A percentile compares a stretch with the other conserved stretches of the same genome.
Evolutionary conservation across 108 stramenopile genomes (phyloP).

Genomic region (Skeletonema potamos): DNA sequence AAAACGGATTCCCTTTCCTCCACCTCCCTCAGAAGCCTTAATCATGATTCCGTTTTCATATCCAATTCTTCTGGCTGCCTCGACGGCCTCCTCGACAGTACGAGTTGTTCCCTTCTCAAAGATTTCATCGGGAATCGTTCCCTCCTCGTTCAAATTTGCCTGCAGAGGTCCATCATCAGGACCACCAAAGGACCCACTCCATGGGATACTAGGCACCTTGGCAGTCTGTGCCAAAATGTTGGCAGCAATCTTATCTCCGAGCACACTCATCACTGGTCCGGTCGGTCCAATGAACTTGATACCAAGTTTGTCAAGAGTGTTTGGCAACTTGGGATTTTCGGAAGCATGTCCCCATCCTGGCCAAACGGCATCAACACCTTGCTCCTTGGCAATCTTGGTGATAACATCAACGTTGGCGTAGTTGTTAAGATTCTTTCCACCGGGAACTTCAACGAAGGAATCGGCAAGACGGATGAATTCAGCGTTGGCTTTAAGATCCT

Average conservation of each 20-base stretch:
- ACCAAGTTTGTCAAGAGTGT: conserved; percentile 61
- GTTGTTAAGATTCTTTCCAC: conserved; percentile 90
- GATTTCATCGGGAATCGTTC: conserved; percentile 93
- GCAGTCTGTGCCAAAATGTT: conserved; percentile 96
- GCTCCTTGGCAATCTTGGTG: conserved; percentile 74
- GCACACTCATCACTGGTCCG: conserved; percentile 91
- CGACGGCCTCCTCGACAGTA: conserved; percentile 93
- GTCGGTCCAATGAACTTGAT: conserved; percentile 96
- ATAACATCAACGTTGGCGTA: conserved; percentile 95
- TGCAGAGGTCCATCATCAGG: conserved; percentile 91
- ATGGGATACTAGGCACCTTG: conserved; percentile 94
- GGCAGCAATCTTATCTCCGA: conserved; percentile 95
- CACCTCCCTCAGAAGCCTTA: conserved; percentile 98
- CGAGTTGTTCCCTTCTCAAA: conserved; percentile 91
- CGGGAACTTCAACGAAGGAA: conserved; percentile 92
- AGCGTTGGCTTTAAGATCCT: conserved; percentile 97
- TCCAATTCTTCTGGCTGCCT: conserved; percentile 87
- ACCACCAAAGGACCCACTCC: conserved; percentile 92
- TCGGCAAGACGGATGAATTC: conserved; percentile 97
- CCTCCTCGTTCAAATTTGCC: conserved; percentile 90
- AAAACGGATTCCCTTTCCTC: conserved; percentile 99
- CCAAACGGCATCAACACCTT: conserved; percentile 94
- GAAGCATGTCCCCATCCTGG: conserved; percentile 96
- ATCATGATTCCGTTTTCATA: conserved; percentile 98
- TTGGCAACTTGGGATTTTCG: conserved; percentile 90